Conservation (phyloP, 140 eudicot species). For the Cichorium intybus region DNA sequence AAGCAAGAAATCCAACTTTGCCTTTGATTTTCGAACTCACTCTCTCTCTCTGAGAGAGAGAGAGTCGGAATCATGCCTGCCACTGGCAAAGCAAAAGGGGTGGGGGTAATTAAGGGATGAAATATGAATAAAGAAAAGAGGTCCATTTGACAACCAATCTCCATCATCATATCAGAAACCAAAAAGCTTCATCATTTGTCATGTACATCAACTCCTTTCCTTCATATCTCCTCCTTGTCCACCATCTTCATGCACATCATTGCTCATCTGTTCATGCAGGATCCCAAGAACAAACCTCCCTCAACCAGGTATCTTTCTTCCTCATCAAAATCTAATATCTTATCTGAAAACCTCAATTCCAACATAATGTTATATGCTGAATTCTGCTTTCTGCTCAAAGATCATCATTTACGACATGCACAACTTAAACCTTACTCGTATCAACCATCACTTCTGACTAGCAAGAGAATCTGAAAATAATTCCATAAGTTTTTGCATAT, state of each 20-base stretch:
- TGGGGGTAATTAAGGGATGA: constrained; percentile 8
- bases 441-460: constrained; percentile 2
- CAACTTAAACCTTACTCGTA: not conserved
- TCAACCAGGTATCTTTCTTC: constrained; percentile 44
- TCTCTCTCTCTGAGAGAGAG: not conserved
- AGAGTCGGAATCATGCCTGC: constrained; percentile 64
- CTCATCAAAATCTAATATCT: not conserved
- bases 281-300: constrained; percentile 59
- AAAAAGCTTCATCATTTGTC: constrained; percentile 39
- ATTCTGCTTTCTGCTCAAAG: constrained; percentile 9
- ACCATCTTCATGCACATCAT: constrained; percentile 31
- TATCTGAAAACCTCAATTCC: not conserved
- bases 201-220: constrained; percentile 31
- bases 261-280: constrained; percentile 73
- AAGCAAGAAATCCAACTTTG: constrained; percentile 38
- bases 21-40: constrained; percentile 39
- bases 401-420: not conserved
- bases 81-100: constrained; percentile 76
- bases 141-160: constrained; percentile 48
- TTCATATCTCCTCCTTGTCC: constrained; percentile 33
- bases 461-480: not conserved
- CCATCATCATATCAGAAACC: constrained; percentile 31
- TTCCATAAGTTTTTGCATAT: constrained; percentile 2
- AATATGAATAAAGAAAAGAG: constrained; percentile 42
- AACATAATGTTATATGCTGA: not conserved